Evolutionary conservation across 192 early-diverging fungal species (phyloP), one percentile per base, ranked within the genome.

Genomic region (Coemansia sp.): DNA sequence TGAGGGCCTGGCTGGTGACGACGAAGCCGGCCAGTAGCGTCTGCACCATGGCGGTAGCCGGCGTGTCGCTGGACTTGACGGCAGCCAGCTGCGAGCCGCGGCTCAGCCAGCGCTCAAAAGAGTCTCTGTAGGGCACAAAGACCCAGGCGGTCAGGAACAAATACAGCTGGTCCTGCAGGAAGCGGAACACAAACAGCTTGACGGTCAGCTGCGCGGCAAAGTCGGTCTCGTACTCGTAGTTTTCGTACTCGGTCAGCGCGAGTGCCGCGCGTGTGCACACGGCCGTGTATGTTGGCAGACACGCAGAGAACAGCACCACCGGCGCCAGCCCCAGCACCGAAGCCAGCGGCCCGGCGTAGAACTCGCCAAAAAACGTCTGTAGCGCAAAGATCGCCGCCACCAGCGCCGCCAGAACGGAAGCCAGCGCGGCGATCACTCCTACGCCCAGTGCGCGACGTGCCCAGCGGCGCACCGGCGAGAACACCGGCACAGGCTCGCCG

Each of bases 161-260:
- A 11, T 93, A 90, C 16, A 96, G 83, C 73, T 93, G 91, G 55
- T 89, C 86, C 20, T 91, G 85, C 40, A 97, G 79, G 60, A 91
- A 93, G 45, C 89, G 91, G 64, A 94, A 88, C 48, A 94, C 85
- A 73, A 96, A 97, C 28, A 96, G 86, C 76, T 96, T 96, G 65
- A 89, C 85, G 7, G 93, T 86, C 31, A 88, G 81, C 56, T 88
- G 85, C 58, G 86, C 84, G 48, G 88, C 88, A 66, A 92, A 85
- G 58, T 86, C 76, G 8, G 88, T 76, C 32, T 87, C 87, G 16
- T 90, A 91, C 64, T 86, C 83, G 62, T 90, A 88, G 83, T 96
- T 97, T 71, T 97, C 95, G 67, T 89, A 89, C 18, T 92, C 82
- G 48, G 88, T 94, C 48, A 97, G 81, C 4, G 51, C 61, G 12